Evolutionary conservation across 2,329 filamentous ascomycete species (phyloP).

Genomic region (Byssoonygena ceratinophila): DNA sequence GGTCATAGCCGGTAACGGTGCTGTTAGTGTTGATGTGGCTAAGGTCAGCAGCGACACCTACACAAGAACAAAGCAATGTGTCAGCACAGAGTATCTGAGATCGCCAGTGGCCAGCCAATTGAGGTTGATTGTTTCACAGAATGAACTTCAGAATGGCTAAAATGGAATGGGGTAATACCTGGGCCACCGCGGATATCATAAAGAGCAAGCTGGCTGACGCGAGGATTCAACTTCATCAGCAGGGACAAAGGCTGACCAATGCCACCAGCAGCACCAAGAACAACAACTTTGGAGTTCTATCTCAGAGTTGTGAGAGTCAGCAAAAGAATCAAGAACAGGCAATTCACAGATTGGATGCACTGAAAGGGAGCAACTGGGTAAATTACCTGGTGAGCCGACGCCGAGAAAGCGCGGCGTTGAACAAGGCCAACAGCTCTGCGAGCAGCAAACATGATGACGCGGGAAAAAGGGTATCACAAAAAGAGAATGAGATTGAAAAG

Average conservation of each 20-base stretch:
- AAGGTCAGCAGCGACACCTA: constrained; percentile 95
- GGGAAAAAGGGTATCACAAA: constrained; percentile 10
- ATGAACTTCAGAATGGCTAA: neutral
- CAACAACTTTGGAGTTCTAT: constrained; percentile 92
- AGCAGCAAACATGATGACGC: constrained; percentile 61
- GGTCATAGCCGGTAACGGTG: constrained; percentile 79
- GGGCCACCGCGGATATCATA: constrained; percentile 95
- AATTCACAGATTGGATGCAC: neutral
- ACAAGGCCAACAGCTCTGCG: constrained; percentile 45
- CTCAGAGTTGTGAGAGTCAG: constrained; percentile 7
- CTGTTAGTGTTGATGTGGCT: constrained; percentile 99
- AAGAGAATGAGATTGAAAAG: neutral
- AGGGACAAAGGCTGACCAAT: constrained; percentile 98
- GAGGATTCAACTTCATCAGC: constrained; percentile 95
- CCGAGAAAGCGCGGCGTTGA: constrained; percentile 73
- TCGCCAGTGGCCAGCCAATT: neutral
- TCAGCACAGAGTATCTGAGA: constrained; percentile 9
- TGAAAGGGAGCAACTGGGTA: neutral
- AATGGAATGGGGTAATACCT: constrained; percentile 49
- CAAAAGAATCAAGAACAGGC: neutral
- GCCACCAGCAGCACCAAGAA: constrained; percentile 92
- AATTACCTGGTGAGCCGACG: constrained; percentile 61
- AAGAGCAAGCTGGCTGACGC: constrained; percentile 84
- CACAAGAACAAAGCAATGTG: constrained; percentile 18
- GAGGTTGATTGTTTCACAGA: neutral